Percentiles rank a stretch among this genome's conserved stretches.
Conservation (phyloP, 257 asterid species). For the Anisodus acutangulus region DNA sequence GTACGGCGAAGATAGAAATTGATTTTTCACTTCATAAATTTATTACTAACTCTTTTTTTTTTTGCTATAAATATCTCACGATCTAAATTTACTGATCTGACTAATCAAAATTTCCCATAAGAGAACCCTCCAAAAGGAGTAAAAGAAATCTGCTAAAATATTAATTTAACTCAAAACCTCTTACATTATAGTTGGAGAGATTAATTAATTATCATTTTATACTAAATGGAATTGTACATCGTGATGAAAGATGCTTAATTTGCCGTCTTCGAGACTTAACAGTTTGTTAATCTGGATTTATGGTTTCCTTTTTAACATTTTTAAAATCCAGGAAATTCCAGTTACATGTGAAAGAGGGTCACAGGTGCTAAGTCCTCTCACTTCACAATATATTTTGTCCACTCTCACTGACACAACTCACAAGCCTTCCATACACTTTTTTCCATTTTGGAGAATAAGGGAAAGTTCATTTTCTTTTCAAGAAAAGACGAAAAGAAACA, state of each 20-base stretch:
- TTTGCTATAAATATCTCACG: neutral
- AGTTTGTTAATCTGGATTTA: neutral
- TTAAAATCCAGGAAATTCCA: neutral
- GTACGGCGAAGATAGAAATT: neutral
- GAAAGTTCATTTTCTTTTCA: neutral
- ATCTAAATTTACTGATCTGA: neutral
- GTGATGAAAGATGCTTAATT: conserved; percentile 22
- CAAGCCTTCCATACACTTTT: conserved; percentile 20
- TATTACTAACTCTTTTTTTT: neutral
- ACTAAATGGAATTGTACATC: neutral
- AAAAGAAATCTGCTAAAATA: neutral
- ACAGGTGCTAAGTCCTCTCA: neutral
- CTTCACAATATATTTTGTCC: conserved; percentile 32
- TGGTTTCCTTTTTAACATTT: neutral
- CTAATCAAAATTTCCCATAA: no score
- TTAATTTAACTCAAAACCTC: neutral
- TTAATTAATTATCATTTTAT: neutral
- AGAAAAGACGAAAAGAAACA: conserved; percentile 12
- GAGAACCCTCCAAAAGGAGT: neutral
- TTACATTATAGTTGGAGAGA: neutral
- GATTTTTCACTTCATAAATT: neutral
- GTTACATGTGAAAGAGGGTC: conserved; percentile 29
- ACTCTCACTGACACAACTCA: conserved; percentile 37
- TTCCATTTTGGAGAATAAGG: neutral
- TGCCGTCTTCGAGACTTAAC: neutral